Percentiles rank a stretch among this genome's conserved stretches.
These are phyloP conservation scores for Verticillium zaregamsianum DNA, from an alignment of 2,329 filamentous ascomycete species.

Conservation along the genomic window DNA sequence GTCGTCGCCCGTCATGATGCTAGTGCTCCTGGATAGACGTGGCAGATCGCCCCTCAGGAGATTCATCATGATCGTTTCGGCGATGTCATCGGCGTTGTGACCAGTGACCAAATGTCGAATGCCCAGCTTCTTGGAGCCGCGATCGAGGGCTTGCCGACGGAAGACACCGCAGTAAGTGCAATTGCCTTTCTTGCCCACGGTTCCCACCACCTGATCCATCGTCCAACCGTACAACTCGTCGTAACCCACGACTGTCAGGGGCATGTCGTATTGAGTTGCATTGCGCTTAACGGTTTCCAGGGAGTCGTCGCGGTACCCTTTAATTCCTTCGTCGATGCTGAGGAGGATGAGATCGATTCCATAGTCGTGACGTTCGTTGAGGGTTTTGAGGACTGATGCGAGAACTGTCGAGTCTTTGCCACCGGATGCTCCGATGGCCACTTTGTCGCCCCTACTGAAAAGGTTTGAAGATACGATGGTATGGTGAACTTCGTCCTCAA, in stretches of 20 bases:
- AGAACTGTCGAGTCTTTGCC: slow-evolving; percentile 97
- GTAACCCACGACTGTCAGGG: slow-evolving; percentile 88
- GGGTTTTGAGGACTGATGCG: slow-evolving; percentile 87
- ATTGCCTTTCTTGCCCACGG: slow-evolving; percentile 96
- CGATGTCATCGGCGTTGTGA: slow-evolving; percentile 96
- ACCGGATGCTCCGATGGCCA: slow-evolving; percentile 94
- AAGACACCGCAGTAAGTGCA: slow-evolving; percentile 99
- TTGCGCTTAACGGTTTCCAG: slow-evolving; percentile 96
- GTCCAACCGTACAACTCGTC: slow-evolving; percentile 96
- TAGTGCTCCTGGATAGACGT: slow-evolving; percentile 81
- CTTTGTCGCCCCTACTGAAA: slow-evolving; percentile 76
- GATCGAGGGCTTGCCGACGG: slow-evolving; percentile 85
- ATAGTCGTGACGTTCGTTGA: slow-evolving; percentile 88
- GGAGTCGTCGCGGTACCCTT: slow-evolving; percentile 92
- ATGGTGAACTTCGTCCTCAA: slow-evolving; percentile 91
- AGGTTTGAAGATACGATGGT: slow-evolving; percentile 81
- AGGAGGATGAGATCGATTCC: slow-evolving; percentile 80
- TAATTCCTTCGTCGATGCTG: slow-evolving; percentile 96
- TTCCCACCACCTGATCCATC: slow-evolving; percentile 97
- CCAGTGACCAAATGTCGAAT: slow-evolving; percentile 95
- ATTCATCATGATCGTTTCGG: slow-evolving; percentile 98
- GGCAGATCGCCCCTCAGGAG: slow-evolving; percentile 85
- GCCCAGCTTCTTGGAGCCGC: slow-evolving; percentile 79
- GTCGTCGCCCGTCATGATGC: slow-evolving; percentile 75
- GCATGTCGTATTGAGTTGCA: slow-evolving; percentile 84